A percentile compares a stretch with the other conserved stretches of the same genome.
Evolutionary conservation across 306 rosid genomes (phyloP).

Genomic region (Malus sieversii): DNA sequence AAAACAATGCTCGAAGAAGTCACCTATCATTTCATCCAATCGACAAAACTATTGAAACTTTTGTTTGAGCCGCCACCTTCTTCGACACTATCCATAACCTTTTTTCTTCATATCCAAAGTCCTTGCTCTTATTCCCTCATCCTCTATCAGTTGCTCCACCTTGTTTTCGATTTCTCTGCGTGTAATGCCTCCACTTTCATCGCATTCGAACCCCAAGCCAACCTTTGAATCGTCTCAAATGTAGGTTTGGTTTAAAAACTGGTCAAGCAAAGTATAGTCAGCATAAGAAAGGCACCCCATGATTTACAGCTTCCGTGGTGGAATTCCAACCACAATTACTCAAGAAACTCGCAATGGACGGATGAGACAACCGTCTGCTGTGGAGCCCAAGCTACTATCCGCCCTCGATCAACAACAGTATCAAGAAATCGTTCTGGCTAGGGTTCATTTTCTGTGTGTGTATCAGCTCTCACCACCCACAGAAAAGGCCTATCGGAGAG

Average conservation of each 20-base stretch:
- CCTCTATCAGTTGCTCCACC: slow-evolving; percentile 30
- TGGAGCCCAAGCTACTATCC: not conserved
- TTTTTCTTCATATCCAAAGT: slow-evolving; percentile 32
- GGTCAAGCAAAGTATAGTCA: not conserved
- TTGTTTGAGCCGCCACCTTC: slow-evolving; percentile 40
- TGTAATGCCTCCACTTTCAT: slow-evolving; percentile 30
- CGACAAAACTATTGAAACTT: slow-evolving; percentile 35
- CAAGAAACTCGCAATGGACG: not conserved
- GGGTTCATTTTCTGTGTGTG: not conserved
- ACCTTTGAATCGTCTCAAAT: slow-evolving; percentile 47
- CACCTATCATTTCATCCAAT: slow-evolving; percentile 40
- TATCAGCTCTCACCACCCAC: not conserved
- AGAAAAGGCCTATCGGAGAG: not conserved
- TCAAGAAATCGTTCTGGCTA: not conserved
- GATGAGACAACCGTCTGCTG: not conserved
- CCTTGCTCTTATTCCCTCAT: slow-evolving; percentile 31
- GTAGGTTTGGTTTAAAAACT: not conserved
- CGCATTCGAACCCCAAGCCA: slow-evolving; percentile 31
- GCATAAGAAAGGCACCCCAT: not conserved
- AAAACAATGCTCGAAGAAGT: not conserved
- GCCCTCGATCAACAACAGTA: not conserved
- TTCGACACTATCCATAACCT: slow-evolving; percentile 13
- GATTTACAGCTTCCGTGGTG: not conserved
- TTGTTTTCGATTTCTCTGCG: slow-evolving; percentile 38
- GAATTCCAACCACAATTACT: not conserved